phyloP scores from a whole-genome alignment of 2,329 filamentous ascomycete species.

The Plectosphaerella sp. region DNA sequence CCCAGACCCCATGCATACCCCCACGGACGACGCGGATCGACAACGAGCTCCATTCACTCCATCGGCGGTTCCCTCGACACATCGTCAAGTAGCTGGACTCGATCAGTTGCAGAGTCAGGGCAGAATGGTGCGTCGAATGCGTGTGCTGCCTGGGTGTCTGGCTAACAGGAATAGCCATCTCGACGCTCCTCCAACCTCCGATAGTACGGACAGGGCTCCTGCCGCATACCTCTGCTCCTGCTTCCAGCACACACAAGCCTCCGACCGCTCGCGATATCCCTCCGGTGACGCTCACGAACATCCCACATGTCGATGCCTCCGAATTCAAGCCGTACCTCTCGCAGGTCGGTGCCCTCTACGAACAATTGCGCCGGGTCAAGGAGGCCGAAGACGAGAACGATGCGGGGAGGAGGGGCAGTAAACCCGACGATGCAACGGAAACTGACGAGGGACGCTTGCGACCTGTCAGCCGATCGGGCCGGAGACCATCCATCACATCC shows the following conservation, averaged over 20 bases:
- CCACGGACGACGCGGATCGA: constrained; percentile 67
- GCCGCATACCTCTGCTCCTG: constrained; percentile 68
- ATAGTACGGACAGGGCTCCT: constrained; percentile 85
- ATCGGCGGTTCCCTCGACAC: constrained; percentile 80
- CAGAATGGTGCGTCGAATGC: constrained; percentile 64
- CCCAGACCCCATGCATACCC: constrained; percentile 33
- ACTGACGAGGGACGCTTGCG: constrained; percentile 41
- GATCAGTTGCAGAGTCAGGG: constrained; percentile 63
- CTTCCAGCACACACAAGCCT: constrained; percentile 70
- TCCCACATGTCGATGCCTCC: constrained; percentile 72
- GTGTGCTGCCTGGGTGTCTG: neutral
- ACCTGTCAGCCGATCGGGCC: constrained; percentile 34
- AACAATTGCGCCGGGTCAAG: constrained; percentile 80
- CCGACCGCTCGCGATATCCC: constrained; percentile 88
- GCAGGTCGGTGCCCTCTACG: constrained; percentile 83
- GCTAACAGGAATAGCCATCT: constrained; percentile 61
- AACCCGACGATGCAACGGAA: constrained; percentile 37
- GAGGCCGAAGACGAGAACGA: constrained; percentile 65
- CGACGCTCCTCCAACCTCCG: constrained; percentile 84
- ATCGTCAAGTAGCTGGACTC: constrained; percentile 49
- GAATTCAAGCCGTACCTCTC: constrained; percentile 81
- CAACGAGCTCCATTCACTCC: constrained; percentile 82
- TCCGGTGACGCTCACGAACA: constrained; percentile 85
- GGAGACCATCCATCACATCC: constrained; percentile 38
- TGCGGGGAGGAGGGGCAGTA: constrained; percentile 34